These are phyloP conservation scores for Verticillium dahliae DNA, from an alignment of 2,329 filamentous ascomycete genomes.

Conservation along the genomic window DNA sequence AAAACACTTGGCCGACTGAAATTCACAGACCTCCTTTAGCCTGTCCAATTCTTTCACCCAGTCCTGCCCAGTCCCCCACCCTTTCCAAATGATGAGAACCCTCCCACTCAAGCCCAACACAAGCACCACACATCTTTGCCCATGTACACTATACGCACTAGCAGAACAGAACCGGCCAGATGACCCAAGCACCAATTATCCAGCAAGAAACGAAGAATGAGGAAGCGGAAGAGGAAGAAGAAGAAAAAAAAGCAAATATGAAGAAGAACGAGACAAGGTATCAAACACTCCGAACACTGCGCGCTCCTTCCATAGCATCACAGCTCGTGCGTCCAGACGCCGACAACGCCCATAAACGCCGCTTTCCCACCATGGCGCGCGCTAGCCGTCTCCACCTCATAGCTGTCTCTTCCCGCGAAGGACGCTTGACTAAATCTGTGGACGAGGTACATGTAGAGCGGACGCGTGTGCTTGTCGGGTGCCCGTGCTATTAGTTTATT, in stretches of 20 bases:
- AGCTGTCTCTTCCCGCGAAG: not conserved
- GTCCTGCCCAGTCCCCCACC: not conserved
- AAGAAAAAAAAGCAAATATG: not conserved
- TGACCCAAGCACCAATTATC: not conserved
- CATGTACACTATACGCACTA: not conserved
- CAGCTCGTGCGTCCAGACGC: conserved; percentile 5
- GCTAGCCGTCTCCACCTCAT: not conserved
- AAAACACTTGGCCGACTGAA: not conserved
- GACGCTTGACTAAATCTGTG: not conserved
- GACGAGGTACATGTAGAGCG: not conserved
- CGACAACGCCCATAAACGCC: conserved; percentile 12
- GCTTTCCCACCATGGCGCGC: conserved; percentile 3
- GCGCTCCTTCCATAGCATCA: conserved; percentile 4
- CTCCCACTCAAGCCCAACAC: not conserved
- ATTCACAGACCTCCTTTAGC: not conserved
- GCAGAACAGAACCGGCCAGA: not conserved
- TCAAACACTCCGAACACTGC: conserved; percentile 3
- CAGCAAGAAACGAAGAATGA: not conserved
- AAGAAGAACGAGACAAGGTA: conserved; percentile 5
- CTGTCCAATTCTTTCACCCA: not conserved
- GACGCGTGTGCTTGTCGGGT: not conserved
- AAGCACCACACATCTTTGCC: not conserved
- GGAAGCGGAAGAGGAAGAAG: not conserved
- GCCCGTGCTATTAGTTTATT: not conserved
- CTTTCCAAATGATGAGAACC: not conserved